phyloP scores from a whole-genome alignment of 2,329 filamentous ascomycete species.

The Paraphaeosphaeria sporulosa region DNA sequence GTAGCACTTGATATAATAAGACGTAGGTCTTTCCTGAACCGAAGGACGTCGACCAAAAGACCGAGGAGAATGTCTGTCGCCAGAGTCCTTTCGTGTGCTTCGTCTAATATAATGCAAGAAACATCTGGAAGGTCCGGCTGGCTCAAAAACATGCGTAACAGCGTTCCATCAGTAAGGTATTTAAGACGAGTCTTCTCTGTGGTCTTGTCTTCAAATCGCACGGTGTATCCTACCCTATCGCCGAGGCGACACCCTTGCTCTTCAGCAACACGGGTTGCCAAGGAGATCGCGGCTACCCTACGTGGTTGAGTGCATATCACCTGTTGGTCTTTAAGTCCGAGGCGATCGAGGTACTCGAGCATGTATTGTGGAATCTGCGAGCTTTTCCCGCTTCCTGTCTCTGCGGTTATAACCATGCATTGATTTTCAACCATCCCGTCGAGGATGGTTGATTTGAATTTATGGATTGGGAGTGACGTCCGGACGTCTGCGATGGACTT shows the following conservation, averaged over 20 bases:
- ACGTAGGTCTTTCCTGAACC: constrained; percentile 89
- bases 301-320: constrained; percentile 94
- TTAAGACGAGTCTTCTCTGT: constrained; percentile 90
- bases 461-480: constrained; percentile 88
- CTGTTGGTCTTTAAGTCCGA: constrained; percentile 74
- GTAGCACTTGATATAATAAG: no score
- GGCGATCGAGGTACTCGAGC: constrained; percentile 64
- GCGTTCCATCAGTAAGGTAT: constrained; percentile 98
- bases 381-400: constrained; percentile 95
- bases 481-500: constrained; percentile 89
- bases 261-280: constrained; percentile 93
- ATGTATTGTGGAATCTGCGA: constrained; percentile 95
- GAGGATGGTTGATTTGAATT: constrained; percentile 84
- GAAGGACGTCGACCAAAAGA: no score
- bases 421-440: constrained; percentile 87
- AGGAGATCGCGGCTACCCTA: constrained; percentile 95
- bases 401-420: constrained; percentile 88
- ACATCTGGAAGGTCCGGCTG: constrained; percentile 64
- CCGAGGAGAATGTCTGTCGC: constrained; percentile 90
- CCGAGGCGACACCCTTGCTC: constrained; percentile 91
- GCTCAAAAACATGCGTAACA: constrained; percentile 87
- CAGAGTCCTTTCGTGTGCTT: constrained; percentile 93
- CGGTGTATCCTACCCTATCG: constrained; percentile 91
- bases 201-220: constrained; percentile 92
- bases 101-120: constrained; percentile 82